Evolutionary conservation across 768 basidiomycete genomes (phyloP).

Genomic region (Kwoniella dejecticola): DNA sequence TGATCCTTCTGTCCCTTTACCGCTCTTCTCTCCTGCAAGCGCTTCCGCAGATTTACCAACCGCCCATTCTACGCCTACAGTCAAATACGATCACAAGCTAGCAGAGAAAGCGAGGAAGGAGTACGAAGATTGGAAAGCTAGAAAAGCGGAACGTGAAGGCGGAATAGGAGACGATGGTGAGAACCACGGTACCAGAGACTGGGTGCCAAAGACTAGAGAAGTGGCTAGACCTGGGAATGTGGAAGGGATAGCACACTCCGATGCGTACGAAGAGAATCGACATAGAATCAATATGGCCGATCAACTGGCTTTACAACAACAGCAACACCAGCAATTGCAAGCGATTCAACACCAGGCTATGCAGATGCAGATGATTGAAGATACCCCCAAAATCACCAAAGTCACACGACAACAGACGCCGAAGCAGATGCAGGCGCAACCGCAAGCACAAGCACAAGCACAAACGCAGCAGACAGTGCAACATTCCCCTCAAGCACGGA

Average conservation of each 20-base stretch:
- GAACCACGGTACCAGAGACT: slow-evolving; percentile 28
- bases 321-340: neutral
- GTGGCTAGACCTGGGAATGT: slow-evolving; percentile 34
- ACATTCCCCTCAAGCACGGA: too few relatives aligned
- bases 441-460: neutral
- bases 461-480: neutral
- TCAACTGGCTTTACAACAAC: too few relatives aligned
- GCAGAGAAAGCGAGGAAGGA: slow-evolving; percentile 37
- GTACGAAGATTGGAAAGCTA: slow-evolving; percentile 42
- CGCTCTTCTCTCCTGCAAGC: slow-evolving; percentile 29
- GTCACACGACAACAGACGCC: neutral
- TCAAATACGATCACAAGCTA: slow-evolving; percentile 18
- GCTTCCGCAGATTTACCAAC: slow-evolving; percentile 3
- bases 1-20: slow-evolving; percentile 26
- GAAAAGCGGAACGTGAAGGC: slow-evolving; percentile 41
- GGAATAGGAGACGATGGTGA: slow-evolving; percentile 27
- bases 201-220: slow-evolving; percentile 29
- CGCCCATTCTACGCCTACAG: slow-evolving; percentile 6
- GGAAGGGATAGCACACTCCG: slow-evolving; percentile 21
- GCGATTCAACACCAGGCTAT: slow-evolving; percentile 8
- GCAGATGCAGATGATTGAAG: slow-evolving; percentile 2
- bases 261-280: slow-evolving; percentile 14
- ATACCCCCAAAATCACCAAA: neutral
- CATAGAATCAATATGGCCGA: neutral
- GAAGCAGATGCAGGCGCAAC: neutral